Conservation (phyloP, 257 asterid genomes). For the Gardenia jasminoides region DNA sequence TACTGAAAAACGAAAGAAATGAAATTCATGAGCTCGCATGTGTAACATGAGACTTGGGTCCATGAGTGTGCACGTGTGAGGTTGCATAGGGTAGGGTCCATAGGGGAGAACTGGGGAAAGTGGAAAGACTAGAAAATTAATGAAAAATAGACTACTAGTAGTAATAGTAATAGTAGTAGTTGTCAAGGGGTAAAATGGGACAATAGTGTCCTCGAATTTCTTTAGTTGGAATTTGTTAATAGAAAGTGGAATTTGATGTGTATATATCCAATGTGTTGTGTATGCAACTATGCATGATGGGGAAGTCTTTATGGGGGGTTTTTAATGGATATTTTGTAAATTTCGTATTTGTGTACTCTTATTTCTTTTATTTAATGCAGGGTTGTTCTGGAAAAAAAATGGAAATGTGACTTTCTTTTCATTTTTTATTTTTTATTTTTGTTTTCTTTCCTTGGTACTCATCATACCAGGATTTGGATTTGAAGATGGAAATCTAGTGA, state of each 20-base stretch:
- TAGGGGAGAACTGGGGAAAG: neutral
- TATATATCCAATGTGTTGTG: neutral
- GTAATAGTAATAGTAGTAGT: neutral
- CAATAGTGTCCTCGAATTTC: neutral
- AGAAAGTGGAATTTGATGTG: slow-evolving; percentile 6
- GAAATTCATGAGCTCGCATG: neutral
- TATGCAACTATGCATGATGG: neutral
- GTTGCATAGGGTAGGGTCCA: neutral
- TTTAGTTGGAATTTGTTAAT: neutral
- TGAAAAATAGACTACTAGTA: neutral
- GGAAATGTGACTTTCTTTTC: no score
- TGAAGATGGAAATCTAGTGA: no score
- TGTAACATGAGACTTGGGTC: slow-evolving; percentile 31
- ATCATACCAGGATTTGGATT: no score
- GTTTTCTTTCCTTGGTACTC: no score
- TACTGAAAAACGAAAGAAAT: neutral
- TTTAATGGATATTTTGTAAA: neutral
- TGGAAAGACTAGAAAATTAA: neutral
- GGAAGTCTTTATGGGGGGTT: neutral
- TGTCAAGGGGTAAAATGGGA: neutral
- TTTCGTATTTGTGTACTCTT: neutral
- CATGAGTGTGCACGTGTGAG: slow-evolving; percentile 30
- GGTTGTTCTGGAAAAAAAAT: no score
- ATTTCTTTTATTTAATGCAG: neutral
- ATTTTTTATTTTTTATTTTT: no score